phyloP scores from a whole-genome alignment of 1,284 basidiomycete genomes.

The Ganoderma leucocontextum region DNA sequence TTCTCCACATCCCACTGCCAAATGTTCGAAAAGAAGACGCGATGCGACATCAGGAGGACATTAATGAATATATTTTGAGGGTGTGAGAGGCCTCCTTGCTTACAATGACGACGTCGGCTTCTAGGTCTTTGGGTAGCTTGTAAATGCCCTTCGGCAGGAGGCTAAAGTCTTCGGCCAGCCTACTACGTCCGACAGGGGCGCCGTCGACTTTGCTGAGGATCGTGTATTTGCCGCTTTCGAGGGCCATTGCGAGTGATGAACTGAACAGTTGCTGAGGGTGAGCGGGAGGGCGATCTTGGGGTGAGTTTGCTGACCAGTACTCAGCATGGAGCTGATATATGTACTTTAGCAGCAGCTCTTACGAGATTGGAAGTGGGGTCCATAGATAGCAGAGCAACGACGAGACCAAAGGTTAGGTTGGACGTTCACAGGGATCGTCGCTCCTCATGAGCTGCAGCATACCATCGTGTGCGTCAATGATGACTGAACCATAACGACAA shows the following conservation, averaged over 20 bases:
- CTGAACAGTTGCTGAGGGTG: background rate
- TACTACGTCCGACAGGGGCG: background rate
- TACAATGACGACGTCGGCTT: background rate
- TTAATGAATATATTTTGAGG: background rate
- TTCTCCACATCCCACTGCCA: constrained; percentile 2
- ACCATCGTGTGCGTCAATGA: too few species aligned
- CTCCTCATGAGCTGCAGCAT: too few species aligned
- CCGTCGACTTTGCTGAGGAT: background rate
- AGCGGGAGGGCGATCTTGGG: background rate
- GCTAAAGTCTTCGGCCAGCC: background rate
- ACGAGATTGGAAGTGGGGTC: background rate
- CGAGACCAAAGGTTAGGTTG: too few species aligned
- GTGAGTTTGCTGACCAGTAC: background rate
- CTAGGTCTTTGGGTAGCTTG: background rate
- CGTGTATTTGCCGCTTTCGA: background rate
- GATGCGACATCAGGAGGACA: too few species aligned
- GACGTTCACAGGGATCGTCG: too few species aligned
- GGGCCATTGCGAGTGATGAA: background rate
- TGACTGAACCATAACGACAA: too few species aligned
- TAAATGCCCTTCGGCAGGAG: background rate
- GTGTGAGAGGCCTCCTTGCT: background rate
- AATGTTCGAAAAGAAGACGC: background rate
- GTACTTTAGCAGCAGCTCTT: background rate
- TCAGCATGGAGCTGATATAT: background rate
- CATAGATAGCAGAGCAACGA: too few species aligned